A percentile compares a stretch with the other conserved stretches of the same genome.
These are phyloP conservation scores for Picea glauca DNA, from an alignment of 75 land plant species.

Conservation along the genomic window DNA sequence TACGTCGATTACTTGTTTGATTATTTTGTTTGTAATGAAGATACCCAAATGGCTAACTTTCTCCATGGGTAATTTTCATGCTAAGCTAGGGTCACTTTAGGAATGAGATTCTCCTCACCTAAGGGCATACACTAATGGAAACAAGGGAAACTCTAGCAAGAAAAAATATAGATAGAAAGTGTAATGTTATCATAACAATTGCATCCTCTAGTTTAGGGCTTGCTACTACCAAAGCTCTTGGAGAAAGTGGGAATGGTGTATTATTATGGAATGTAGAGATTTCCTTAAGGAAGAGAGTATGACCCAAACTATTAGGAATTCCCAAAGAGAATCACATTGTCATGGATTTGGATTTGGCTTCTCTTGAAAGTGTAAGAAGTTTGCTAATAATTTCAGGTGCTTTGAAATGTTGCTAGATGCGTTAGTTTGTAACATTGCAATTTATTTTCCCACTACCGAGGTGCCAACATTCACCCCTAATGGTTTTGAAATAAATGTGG, in stretches of 20 bases:
- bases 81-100: no score
- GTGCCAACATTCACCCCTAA: slow-evolving; percentile 88
- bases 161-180: slow-evolving; percentile 79
- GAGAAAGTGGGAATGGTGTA: slow-evolving; percentile 89
- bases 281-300: slow-evolving; percentile 93
- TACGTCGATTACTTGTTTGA: no score
- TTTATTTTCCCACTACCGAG: slow-evolving; percentile 86
- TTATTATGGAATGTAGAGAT: slow-evolving; percentile 95
- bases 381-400: slow-evolving; percentile 68
- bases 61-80: no score
- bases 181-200: slow-evolving; percentile 73
- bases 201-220: slow-evolving; percentile 97
- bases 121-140: slow-evolving; percentile 67
- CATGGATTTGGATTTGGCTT: no score
- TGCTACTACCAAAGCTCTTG: slow-evolving; percentile 87
- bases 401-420: slow-evolving; percentile 77
- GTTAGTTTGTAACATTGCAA: slow-evolving; percentile 96
- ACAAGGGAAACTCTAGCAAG: slow-evolving; percentile 27
- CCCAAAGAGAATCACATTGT: slow-evolving; percentile 82
- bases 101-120: no score
- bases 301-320: slow-evolving; percentile 82
- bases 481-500: slow-evolving; percentile 93
- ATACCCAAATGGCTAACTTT: no score
- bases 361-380: slow-evolving; percentile 87
- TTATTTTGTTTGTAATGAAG: no score